phyloP scores from a whole-genome alignment of 139 green algal genomes.

The Chlorella sp. region DNA sequence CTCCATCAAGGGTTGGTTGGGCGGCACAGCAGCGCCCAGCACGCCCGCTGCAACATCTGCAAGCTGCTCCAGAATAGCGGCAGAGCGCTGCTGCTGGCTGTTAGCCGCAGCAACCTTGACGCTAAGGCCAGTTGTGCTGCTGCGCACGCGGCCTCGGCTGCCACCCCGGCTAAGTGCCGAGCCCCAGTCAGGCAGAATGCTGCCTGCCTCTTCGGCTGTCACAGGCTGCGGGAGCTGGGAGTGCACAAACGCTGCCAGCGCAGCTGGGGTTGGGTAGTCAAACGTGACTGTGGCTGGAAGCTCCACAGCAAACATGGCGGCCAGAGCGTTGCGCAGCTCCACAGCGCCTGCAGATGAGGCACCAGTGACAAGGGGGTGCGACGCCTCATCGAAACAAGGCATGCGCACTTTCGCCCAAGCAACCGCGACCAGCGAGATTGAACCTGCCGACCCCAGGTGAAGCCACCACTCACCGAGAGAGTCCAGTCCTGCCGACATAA shows the following conservation, averaged over 20 bases:
- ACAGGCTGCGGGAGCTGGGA: background rate
- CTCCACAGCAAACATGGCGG: constrained; percentile 19
- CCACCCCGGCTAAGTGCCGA: background rate
- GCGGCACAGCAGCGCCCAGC: constrained; percentile 27
- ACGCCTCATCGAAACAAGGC: no score
- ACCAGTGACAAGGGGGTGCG: no score
- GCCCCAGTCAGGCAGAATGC: background rate
- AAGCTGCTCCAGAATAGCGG: background rate
- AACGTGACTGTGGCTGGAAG: constrained; percentile 61
- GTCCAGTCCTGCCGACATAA: constrained; percentile 65
- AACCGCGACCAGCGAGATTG: no score
- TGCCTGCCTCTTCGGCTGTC: background rate
- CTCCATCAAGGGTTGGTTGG: constrained; percentile 72
- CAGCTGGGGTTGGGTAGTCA: constrained; percentile 65
- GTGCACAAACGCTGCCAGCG: constrained; percentile 40
- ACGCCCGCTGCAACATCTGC: background rate
- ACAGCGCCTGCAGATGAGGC: constrained; percentile 27
- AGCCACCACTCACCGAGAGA: constrained; percentile 59
- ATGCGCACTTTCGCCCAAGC: no score
- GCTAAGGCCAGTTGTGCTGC: no score
- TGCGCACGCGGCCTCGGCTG: background rate
- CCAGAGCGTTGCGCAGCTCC: constrained; percentile 51
- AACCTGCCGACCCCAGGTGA: no score
- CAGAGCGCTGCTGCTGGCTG: background rate
- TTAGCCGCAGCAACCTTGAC: background rate